Evolutionary conservation across 805 yeast genomes (phyloP).

Genomic region (Candida peoriensis): DNA sequence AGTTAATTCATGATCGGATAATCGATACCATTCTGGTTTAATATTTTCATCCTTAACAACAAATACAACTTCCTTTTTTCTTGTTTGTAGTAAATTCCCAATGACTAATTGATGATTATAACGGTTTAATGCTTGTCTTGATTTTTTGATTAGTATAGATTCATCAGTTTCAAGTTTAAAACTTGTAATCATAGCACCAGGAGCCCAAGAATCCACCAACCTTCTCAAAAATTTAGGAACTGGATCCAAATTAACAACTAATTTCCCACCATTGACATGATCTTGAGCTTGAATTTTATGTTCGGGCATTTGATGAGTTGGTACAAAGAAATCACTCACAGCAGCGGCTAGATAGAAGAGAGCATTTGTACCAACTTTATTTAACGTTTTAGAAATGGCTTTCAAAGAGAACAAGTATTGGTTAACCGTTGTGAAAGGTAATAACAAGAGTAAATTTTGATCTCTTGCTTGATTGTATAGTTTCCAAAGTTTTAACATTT

Average conservation of each 20-base stretch:
- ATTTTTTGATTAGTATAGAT: constrained; percentile 64
- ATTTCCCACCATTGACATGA: constrained; percentile 52
- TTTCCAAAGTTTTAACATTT: constrained; percentile 54
- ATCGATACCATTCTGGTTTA: constrained; percentile 42
- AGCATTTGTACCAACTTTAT: constrained; percentile 50
- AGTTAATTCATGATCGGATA: constrained; percentile 37
- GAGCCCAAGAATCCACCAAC: constrained; percentile 92
- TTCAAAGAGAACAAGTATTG: constrained; percentile 86
- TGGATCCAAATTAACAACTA: constrained; percentile 84
- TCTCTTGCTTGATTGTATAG: constrained; percentile 41
- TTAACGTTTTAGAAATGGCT: constrained; percentile 55
- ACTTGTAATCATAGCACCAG: constrained; percentile 87
- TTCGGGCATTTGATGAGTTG: constrained; percentile 77
- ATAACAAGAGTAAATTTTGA: constrained; percentile 37
- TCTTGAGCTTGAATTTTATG: constrained; percentile 90
- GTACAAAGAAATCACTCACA: constrained; percentile 93
- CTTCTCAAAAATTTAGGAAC: constrained; percentile 91
- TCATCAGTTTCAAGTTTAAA: constrained; percentile 91
- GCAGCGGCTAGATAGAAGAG: constrained; percentile 94
- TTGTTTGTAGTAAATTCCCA: constrained; percentile 85
- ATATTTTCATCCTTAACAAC: constrained; percentile 46
- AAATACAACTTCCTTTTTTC: constrained; percentile 84
- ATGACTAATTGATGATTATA: constrained; percentile 93
- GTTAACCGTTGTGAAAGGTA: constrained; percentile 93
- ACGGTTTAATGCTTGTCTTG: constrained; percentile 71